Evolutionary conservation across 805 yeast species (phyloP).

Genomic region (Kuraishia hungarica): DNA sequence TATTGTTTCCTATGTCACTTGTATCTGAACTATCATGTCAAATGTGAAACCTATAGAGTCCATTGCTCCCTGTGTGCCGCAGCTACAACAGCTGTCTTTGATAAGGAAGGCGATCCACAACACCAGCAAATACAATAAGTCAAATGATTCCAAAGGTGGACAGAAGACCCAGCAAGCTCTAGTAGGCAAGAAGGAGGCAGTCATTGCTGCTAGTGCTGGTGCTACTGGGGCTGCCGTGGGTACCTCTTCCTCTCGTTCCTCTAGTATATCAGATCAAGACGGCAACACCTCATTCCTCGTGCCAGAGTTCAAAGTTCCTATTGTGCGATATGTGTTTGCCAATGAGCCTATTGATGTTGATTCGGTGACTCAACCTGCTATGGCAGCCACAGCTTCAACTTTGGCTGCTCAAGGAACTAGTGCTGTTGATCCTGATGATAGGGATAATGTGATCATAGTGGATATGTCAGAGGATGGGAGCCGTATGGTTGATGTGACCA

Average conservation of each 20-base stretch:
- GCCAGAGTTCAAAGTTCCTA: neutral
- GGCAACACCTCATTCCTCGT: neutral
- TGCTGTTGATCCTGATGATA: neutral
- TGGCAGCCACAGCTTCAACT: neutral
- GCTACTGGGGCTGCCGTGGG: too few relatives aligned
- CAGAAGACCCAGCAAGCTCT: too few relatives aligned
- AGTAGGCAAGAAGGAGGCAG: neutral
- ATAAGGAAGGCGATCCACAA: constrained; percentile 8
- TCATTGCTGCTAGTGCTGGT: neutral
- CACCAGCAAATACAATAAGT: neutral
- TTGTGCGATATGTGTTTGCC: constrained; percentile 5
- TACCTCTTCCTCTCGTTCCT: too few relatives aligned
- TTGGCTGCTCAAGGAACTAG: neutral
- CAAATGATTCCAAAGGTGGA: neutral
- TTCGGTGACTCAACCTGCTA: neutral
- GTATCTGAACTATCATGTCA: neutral
- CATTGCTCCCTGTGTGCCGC: neutral
- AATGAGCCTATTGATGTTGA: constrained; percentile 9
- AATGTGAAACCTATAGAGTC: neutral
- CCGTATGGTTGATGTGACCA: constrained; percentile 1
- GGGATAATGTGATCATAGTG: constrained; percentile 6
- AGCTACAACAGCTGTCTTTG: constrained; percentile 6
- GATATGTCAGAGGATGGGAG: constrained; percentile 6
- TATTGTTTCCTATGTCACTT: too few relatives aligned
- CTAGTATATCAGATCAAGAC: neutral